phyloP scores from a whole-genome alignment of 1,284 basidiomycete species.

The Dichomitus squalens region DNA sequence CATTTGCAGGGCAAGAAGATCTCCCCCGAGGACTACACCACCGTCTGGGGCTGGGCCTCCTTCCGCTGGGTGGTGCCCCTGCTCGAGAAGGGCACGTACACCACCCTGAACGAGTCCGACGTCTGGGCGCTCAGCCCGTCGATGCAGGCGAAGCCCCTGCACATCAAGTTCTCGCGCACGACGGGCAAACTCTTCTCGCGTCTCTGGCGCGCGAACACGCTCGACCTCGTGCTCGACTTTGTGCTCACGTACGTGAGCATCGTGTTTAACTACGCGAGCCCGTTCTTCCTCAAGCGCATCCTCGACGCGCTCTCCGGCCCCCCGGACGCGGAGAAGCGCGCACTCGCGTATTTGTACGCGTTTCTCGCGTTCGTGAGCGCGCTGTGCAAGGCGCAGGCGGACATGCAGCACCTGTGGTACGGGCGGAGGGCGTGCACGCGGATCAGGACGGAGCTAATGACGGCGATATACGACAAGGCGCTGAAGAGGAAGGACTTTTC shows the following conservation, averaged over 20 bases:
- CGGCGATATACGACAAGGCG: conserved; percentile 89
- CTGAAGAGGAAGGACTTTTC: conserved; percentile 85
- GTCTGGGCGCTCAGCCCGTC: conserved; percentile 74
- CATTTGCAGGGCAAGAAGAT: conserved; percentile 49
- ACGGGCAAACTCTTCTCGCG: conserved; percentile 59
- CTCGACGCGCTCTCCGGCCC: conserved; percentile 41
- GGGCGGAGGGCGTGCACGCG: conserved; percentile 72
- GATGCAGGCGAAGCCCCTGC: conserved; percentile 67
- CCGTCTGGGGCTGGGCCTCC: conserved; percentile 77
- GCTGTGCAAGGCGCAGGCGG: conserved; percentile 64
- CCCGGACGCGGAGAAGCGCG: conserved; percentile 45
- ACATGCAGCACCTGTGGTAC: conserved; percentile 81
- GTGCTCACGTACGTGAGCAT: conserved; percentile 64
- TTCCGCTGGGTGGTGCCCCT: conserved; percentile 80
- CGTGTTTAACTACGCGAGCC: conserved; percentile 67
- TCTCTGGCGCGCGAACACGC: conserved; percentile 68
- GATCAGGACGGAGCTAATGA: conserved; percentile 75
- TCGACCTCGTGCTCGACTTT: conserved; percentile 76
- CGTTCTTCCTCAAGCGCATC: conserved; percentile 70
- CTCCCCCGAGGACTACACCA: conserved; percentile 76
- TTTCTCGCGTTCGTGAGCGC: conserved; percentile 64
- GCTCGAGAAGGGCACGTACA: conserved; percentile 59
- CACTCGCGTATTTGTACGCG: conserved; percentile 73
- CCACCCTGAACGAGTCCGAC: conserved; percentile 69
- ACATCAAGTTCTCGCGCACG: conserved; percentile 56